phyloP scores from a whole-genome alignment of 441 rosid species.

The Populus hybrid region DNA sequence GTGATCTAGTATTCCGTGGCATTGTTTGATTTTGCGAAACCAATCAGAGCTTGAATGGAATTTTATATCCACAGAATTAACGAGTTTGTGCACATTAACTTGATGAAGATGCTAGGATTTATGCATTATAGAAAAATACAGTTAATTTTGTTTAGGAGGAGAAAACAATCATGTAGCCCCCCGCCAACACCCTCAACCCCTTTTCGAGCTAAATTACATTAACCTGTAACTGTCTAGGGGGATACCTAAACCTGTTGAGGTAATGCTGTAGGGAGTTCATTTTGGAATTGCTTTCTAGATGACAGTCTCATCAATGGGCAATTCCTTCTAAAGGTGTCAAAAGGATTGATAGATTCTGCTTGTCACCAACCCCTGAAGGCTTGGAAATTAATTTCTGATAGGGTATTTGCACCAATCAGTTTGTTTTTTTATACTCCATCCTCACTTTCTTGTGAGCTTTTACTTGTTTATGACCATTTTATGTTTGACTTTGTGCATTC shows the following conservation, averaged over 20 bases:
- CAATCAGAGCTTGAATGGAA: neutral
- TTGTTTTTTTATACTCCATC: neutral
- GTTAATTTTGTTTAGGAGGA: no score
- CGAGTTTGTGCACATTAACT: neutral
- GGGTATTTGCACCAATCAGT: neutral
- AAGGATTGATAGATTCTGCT: no score
- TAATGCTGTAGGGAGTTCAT: neutral
- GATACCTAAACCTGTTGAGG: neutral
- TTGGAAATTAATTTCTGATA: no score
- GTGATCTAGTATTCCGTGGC: no score
- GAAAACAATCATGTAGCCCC: no score
- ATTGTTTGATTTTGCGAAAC: no score
- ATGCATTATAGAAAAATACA: neutral
- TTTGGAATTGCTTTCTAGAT: neutral
- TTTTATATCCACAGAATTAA: neutral
- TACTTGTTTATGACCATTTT: neutral
- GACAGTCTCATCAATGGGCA: neutral
- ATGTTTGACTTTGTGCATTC: neutral
- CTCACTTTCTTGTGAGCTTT: neutral
- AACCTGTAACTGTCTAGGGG: no score
- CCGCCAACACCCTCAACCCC: no score
- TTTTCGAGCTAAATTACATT: no score
- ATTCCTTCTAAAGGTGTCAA: neutral
- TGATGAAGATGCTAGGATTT: neutral
- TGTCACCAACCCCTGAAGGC: neutral